phyloP scores from a whole-genome alignment of 2,329 filamentous ascomycete genomes.

The Hypomyces perniciosus region DNA sequence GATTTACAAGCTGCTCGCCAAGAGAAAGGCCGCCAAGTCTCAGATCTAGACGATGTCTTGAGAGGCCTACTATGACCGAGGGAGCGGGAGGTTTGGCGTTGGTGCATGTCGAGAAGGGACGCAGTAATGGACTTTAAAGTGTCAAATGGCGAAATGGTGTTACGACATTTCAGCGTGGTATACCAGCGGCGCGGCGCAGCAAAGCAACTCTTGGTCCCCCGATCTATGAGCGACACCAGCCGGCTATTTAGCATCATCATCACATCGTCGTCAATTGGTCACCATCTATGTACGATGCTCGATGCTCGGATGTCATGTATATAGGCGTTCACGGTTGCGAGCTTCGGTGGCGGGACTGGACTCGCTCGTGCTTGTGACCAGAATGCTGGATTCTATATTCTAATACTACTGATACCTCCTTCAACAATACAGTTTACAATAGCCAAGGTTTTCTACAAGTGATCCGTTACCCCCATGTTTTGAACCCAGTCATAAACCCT shows the following conservation, averaged over 20 bases:
- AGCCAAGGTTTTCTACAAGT: constrained; percentile 1
- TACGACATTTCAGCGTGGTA: constrained; percentile 10
- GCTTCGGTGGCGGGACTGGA: constrained; percentile 7
- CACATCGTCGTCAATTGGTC: constrained; percentile 9
- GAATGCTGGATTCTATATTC: constrained; percentile 22
- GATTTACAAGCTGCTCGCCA: constrained; percentile 26
- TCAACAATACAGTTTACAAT: constrained; percentile 11
- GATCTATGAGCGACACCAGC: constrained; percentile 9
- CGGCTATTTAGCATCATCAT: neutral
- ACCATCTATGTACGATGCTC: constrained; percentile 2
- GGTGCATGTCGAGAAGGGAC: constrained; percentile 9
- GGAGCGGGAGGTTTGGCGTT: constrained; percentile 7
- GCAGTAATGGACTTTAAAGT: constrained; percentile 13
- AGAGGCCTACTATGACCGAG: neutral
- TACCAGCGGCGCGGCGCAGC: constrained; percentile 9
- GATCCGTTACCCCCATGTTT: neutral
- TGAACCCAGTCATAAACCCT: constrained; percentile 38
- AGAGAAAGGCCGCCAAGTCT: constrained; percentile 29
- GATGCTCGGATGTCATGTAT: constrained; percentile 6
- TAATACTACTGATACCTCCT: constrained; percentile 20
- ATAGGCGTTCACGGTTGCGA: constrained; percentile 2
- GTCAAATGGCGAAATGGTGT: constrained; percentile 14
- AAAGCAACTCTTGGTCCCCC: constrained; percentile 1
- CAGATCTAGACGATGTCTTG: constrained; percentile 16
- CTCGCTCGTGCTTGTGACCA: constrained; percentile 16